Conservation (phyloP, 345 rosid species). For the Euphorbia pulcherrima region DNA sequence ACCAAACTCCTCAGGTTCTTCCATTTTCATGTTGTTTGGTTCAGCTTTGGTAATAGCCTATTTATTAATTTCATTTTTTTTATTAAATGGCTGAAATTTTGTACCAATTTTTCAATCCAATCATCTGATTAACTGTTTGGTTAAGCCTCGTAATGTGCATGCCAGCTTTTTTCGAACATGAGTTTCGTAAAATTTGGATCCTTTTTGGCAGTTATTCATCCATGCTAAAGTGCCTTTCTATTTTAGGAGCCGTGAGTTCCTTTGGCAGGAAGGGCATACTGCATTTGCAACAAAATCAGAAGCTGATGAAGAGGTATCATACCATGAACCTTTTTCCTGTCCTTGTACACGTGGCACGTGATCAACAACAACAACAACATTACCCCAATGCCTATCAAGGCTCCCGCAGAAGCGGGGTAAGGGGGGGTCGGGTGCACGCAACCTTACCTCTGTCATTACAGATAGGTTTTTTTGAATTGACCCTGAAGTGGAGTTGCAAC, state of each 20-base stretch:
- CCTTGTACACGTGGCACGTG: not conserved
- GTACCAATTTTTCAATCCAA: not conserved
- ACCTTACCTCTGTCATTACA: too few relatives aligned
- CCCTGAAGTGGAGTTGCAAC: too few relatives aligned
- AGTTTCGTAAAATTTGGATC: not conserved
- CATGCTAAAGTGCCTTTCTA: slow-evolving; percentile 6
- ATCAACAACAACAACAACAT: too few relatives aligned
- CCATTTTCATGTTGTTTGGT: not conserved
- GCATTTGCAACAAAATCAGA: slow-evolving; percentile 82
- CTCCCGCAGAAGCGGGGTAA: too few relatives aligned
- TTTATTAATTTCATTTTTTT: not conserved
- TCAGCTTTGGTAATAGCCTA: not conserved
- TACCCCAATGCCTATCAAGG: too few relatives aligned
- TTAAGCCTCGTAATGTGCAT: not conserved
- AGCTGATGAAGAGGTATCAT: slow-evolving; percentile 81
- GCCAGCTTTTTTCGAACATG: not conserved
- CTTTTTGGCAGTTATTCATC: not conserved
- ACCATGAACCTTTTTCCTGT: slow-evolving; percentile 13
- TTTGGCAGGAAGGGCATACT: slow-evolving; percentile 99
- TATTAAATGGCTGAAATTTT: not conserved
- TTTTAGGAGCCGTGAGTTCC: slow-evolving; percentile 90
- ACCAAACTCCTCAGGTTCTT: not conserved
- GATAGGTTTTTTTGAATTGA: too few relatives aligned
- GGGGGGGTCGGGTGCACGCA: too few relatives aligned
- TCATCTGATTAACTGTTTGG: not conserved